Evolutionary conservation across 176 grass and related monocot species (phyloP), one percentile per base, ranked within the genome.

Genomic region (Oryza brachyantha): DNA sequence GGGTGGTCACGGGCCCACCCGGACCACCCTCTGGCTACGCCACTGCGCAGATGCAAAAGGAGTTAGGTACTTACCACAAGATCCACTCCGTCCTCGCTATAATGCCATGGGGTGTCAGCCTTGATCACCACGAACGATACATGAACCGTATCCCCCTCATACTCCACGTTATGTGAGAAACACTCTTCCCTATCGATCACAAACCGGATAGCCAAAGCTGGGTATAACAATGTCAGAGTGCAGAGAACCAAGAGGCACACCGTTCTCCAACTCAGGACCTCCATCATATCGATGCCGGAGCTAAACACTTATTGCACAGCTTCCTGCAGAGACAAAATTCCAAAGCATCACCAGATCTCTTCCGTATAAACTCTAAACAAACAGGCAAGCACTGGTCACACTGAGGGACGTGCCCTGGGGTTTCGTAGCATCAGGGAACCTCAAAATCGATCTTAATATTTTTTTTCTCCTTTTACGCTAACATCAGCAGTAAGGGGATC

Each of bases 151-250:
- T 99, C 96, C 45, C 96, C 96, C 73, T 99, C 88, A 26, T 96
- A 99, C 10, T 92, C 91, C 10, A 93, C 90, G 9, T 88, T 83
- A 68, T 99, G 96, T 2, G 92, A 99, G 87, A 99, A 99, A 63
- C 96, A 99, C 74, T 99, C 96, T 72, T 96, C 96, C 81, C 96
- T 81, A 37, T 99, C 96, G 24, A 96, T 99, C 64, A 96, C 92
- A 42, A 99, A 99, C 64, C 96, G 87, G 83, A 99, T 99, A 67
- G 66, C 96, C 60, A 66, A 28, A 7, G 86, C 88, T 9, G 79
- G 74, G 19, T 13, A 66, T 59, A 73, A 11, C 75, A 86, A 39
- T 8, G 76, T 57, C 34, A 87, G 13, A 34, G 68, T 29, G 54
- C 70, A 76, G 46, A 94, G 72, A 59, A 81, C 50, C 31, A 88